phyloP scores from a whole-genome alignment of 2,329 filamentous ascomycete genomes.

The Sordariomycetes sp. region DNA sequence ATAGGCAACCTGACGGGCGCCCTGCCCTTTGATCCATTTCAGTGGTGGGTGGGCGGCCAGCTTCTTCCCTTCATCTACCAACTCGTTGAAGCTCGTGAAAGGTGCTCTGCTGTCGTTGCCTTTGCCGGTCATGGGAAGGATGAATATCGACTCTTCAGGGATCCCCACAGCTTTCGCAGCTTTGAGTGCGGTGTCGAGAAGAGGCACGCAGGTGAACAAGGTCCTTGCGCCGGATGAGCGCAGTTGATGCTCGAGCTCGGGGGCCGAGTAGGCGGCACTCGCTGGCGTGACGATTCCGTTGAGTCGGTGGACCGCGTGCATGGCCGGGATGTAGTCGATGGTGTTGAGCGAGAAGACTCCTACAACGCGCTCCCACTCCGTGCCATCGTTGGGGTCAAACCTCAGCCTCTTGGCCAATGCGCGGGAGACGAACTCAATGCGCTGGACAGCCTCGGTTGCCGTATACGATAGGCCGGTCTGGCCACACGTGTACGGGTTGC shows the following conservation, averaged over 20 bases:
- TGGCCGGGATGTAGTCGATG: slow-evolving; percentile 67
- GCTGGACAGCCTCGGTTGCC: slow-evolving; percentile 50
- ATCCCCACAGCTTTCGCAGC: slow-evolving; percentile 57
- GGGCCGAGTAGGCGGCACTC: slow-evolving; percentile 63
- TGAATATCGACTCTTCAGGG: slow-evolving; percentile 54
- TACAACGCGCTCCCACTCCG: slow-evolving; percentile 75
- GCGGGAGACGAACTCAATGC: slow-evolving; percentile 58
- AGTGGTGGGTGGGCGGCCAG: slow-evolving; percentile 44
- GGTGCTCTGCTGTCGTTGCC: slow-evolving; percentile 35
- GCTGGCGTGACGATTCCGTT: slow-evolving; percentile 67
- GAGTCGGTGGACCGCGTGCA: slow-evolving; percentile 65
- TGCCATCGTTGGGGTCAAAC: slow-evolving; percentile 60
- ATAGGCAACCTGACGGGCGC: slow-evolving; percentile 60
- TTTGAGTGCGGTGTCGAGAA: slow-evolving; percentile 54
- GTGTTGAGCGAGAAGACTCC: slow-evolving; percentile 75
- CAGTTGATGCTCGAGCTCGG: slow-evolving; percentile 65
- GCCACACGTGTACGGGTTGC: slow-evolving; percentile 69
- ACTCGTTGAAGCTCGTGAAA: slow-evolving; percentile 57
- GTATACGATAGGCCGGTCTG: slow-evolving; percentile 61
- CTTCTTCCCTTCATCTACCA: slow-evolving; percentile 51
- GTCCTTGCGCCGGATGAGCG: slow-evolving; percentile 59
- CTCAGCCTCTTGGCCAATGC: slow-evolving; percentile 62
- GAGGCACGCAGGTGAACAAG: slow-evolving; percentile 62
- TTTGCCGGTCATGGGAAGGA: slow-evolving; percentile 58
- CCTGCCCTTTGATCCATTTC: slow-evolving; percentile 55